Conservation (phyloP, 345 rosid genomes). For the Eucalyptus cloeziana region DNA sequence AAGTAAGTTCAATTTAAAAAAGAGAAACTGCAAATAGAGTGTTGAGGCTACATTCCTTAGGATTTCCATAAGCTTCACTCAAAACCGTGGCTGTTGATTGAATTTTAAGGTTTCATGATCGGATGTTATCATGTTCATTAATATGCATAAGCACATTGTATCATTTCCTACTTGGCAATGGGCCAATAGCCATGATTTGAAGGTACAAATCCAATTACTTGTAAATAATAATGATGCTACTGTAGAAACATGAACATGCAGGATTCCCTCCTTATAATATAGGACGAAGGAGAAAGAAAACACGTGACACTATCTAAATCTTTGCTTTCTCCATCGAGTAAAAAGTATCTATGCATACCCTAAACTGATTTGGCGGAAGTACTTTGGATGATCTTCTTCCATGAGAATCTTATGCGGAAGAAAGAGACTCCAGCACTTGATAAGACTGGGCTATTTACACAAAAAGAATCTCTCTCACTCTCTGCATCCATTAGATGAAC, state of each 20-base stretch:
- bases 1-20: not conserved
- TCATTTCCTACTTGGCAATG: not conserved
- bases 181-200: not conserved
- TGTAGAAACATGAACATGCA: not conserved
- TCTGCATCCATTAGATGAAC: fast-evolving
- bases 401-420: not conserved
- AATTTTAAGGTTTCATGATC: not conserved
- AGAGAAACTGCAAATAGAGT: not conserved
- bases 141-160: not conserved
- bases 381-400: not conserved
- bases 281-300: not conserved
- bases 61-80: not conserved
- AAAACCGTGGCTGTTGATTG: not conserved
- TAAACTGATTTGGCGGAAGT: not conserved
- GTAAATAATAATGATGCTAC: not conserved
- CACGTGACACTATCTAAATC: not conserved
- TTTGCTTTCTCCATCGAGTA: not conserved
- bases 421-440: not conserved
- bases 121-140: not conserved
- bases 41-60: not conserved
- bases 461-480: not conserved
- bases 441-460: not conserved
- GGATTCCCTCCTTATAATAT: not conserved
- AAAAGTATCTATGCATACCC: not conserved
- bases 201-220: not conserved